Conservation (phyloP, 257 asterid species). For the Solanum clarkiae region DNA sequence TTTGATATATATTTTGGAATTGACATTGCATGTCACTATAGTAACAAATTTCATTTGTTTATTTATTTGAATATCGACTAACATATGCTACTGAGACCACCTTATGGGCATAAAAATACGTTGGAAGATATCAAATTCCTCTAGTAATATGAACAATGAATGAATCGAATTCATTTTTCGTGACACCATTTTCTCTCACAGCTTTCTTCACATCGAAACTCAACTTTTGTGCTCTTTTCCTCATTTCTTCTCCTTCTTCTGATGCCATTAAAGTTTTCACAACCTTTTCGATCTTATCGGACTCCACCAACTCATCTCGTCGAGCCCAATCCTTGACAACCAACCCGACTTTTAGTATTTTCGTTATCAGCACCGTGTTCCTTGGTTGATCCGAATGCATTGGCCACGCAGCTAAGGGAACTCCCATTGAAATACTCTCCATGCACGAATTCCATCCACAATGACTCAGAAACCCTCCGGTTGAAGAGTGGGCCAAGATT, state of each 20-base stretch:
- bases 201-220: slow-evolving; percentile 26
- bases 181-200: slow-evolving; percentile 23
- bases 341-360: slow-evolving; percentile 26
- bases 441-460: slow-evolving; percentile 70
- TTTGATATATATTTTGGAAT: background rate
- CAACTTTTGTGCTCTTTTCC: slow-evolving; percentile 26
- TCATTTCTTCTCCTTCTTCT: slow-evolving; percentile 26
- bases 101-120: background rate
- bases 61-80: background rate
- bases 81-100: background rate
- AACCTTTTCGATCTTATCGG: slow-evolving; percentile 7
- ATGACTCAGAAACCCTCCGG: slow-evolving; percentile 52
- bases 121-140: background rate
- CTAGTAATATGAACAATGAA: slow-evolving; percentile 29
- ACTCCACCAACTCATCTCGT: slow-evolving; percentile 14
- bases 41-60: background rate
- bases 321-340: slow-evolving; percentile 30
- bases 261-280: slow-evolving; percentile 24
- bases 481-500: slow-evolving; percentile 26
- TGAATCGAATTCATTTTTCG: slow-evolving; percentile 18
- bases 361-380: slow-evolving; percentile 26
- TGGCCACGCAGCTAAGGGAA: slow-evolving; percentile 55
- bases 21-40: background rate
- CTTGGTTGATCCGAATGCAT: slow-evolving; percentile 65
- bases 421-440: slow-evolving; percentile 56